Base-by-base conservation (phyloP, 2,329 filamentous ascomycete species). In the Sphaerulina populicola region DNA sequence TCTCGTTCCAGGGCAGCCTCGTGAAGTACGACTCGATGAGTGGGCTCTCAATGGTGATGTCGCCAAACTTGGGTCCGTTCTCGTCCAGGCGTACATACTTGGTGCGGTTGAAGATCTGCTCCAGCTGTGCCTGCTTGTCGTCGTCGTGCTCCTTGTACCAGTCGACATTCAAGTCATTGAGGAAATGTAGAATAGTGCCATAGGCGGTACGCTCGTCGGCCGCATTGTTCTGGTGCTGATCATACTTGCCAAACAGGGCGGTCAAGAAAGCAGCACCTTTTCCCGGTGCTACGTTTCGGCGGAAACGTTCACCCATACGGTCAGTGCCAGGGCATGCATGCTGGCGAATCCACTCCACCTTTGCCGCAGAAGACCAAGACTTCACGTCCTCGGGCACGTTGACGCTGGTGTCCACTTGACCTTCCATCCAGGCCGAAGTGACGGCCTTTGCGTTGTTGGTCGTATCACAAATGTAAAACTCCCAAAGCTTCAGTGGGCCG, bases 1-100 rank as follows among this genome's bases (percentile, higher is more conserved):
- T 80, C 9, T 85, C 80, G 61, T 94, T 95, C 29, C 78, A 67
- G 1, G 90, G 87, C 37, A 98, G 75, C 27, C 91, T 82, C 0
- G 93, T 97, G 69, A 98, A 98, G 72, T 98, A 98, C 0, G 86
- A 78, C 72, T 98, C 93, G 57, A 96, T 88, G 27, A 98, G 74
- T 10, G 93, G 90, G 62, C 81, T 91, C 48, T 83, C 72, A 6
- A 81, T 71, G 51, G 81, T 85, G 65, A 98, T 86, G 14, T 83
- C 79, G 0, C 93, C 93, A 47, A 87, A 73, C 67, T 87, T 91
- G 2, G 93, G 93, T 0, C 93, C 93, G 65, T 97, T 79, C 0
- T 88, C 85, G 58, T 97, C 93, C n/a, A 98, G 71, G 36, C 93
- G 85, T 56, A 91, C 80, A 71, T 98, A 98, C 69, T 95, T 96